phyloP scores from a whole-genome alignment of 805 yeast species.

The Barnettozyma populi region DNA sequence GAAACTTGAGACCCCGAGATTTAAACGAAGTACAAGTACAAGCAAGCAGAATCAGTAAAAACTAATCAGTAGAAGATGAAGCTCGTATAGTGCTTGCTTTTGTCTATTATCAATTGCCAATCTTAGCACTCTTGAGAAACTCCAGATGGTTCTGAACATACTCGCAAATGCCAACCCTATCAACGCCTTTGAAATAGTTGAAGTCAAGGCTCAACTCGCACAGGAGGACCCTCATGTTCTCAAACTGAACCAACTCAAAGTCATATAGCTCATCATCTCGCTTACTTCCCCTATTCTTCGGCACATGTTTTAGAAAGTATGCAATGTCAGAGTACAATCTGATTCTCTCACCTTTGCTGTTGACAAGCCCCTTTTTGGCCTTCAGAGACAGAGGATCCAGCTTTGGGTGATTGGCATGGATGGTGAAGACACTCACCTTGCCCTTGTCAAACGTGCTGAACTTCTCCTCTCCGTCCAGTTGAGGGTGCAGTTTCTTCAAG shows the following conservation, averaged over 20 bases:
- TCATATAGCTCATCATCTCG: neutral
- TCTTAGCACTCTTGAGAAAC: neutral
- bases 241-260: neutral
- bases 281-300: neutral
- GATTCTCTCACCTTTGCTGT: neutral
- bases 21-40: too few species aligned
- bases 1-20: too few species aligned
- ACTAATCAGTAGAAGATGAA: too few species aligned
- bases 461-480: neutral
- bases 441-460: neutral
- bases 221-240: neutral
- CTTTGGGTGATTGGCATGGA: conserved; percentile 2
- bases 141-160: neutral
- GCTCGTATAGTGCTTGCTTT: too few species aligned
- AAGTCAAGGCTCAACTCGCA: neutral
- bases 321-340: conserved; percentile 1
- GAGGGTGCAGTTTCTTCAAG: neutral
- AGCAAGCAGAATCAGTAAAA: too few species aligned
- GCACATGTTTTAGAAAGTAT: neutral
- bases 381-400: neutral
- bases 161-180: neutral
- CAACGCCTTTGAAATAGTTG: neutral
- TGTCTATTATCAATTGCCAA: too few species aligned
- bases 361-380: neutral
- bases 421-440: conserved; percentile 1